Conservation (phyloP, 1,284 basidiomycete species). For the Testicularia cyperi region DNA sequence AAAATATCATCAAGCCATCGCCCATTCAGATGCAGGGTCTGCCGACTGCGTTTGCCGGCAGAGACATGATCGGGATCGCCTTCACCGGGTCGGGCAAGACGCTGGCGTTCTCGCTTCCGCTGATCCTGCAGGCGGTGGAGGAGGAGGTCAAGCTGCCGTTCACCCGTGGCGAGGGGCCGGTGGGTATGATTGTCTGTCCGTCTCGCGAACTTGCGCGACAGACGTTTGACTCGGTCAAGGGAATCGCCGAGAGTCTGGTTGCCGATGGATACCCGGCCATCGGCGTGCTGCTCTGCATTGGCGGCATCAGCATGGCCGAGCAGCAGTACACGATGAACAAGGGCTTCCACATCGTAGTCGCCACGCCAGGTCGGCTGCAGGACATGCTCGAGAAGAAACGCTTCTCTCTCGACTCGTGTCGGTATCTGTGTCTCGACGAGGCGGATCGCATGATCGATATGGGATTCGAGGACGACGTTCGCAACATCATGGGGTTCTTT, state of each 20-base stretch:
- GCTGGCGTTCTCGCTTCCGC: conserved; percentile 62
- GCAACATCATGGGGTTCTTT: conserved; percentile 98
- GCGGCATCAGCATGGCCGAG: conserved; percentile 96
- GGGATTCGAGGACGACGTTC: conserved; percentile 97
- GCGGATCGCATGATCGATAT: conserved; percentile 99
- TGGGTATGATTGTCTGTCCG: conserved; percentile 84
- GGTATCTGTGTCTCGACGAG: conserved; percentile 94
- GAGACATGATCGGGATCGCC: conserved; percentile 64
- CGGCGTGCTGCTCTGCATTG: conserved; percentile 82
- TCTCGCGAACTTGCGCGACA: conserved; percentile 65
- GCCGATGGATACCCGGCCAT: conserved; percentile 78
- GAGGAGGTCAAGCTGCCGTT: conserved; percentile 89
- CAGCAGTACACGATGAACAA: conserved; percentile 85
- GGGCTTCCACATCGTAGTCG: conserved; percentile 93
- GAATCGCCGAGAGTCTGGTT: conserved; percentile 80
- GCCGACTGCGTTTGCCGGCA: conserved; percentile 71
- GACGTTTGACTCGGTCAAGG: conserved; percentile 88
- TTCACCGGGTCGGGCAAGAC: conserved; percentile 64
- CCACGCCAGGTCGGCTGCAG: conserved; percentile 65
- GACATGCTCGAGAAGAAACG: conserved; percentile 79
- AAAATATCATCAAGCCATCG: conserved; percentile 79
- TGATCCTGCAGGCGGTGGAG: conserved; percentile 71
- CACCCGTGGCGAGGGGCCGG: conserved; percentile 87
- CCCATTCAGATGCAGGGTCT: conserved; percentile 97
- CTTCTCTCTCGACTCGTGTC: conserved; percentile 78